These are phyloP conservation scores for Antitrichia curtipendula DNA, from an alignment of 225 moss, liverwort and hornwort genomes.

Conservation along the genomic window DNA sequence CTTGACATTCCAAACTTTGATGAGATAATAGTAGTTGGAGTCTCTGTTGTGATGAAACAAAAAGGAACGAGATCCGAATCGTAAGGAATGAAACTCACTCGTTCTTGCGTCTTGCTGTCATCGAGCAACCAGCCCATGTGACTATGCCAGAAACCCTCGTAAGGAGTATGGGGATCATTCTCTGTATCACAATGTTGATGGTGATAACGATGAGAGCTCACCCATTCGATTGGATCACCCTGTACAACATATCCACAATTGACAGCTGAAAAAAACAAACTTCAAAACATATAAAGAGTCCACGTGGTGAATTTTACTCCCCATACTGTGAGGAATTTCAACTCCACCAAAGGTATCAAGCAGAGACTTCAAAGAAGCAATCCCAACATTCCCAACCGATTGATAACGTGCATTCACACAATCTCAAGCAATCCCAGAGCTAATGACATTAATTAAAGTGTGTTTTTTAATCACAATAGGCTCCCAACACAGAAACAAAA, in stretches of 20 bases:
- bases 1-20: neutral
- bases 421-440: neutral
- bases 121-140: conserved; percentile 99
- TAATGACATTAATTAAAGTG: neutral
- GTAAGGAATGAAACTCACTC: conserved; percentile 26
- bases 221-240: conserved; percentile 98
- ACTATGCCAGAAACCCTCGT: conserved; percentile 98
- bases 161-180: conserved; percentile 84
- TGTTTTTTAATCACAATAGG: neutral
- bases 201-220: conserved; percentile 90
- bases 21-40: too few relatives aligned
- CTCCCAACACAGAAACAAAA: neutral
- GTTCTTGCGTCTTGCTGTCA: conserved; percentile 63
- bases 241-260: neutral
- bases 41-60: neutral
- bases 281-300: neutral
- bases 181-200: conserved; percentile 93
- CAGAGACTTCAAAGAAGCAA: neutral
- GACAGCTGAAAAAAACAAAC: neutral
- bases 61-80: neutral
- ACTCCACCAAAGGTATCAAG: neutral
- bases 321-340: neutral
- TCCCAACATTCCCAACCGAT: neutral
- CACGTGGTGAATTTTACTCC: too few relatives aligned
- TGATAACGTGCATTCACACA: neutral